Percentiles rank a stretch among this genome's conserved stretches.
Evolutionary conservation across 768 basidiomycete genomes (phyloP).

Genomic region (Cystobasidium onofrii): DNA sequence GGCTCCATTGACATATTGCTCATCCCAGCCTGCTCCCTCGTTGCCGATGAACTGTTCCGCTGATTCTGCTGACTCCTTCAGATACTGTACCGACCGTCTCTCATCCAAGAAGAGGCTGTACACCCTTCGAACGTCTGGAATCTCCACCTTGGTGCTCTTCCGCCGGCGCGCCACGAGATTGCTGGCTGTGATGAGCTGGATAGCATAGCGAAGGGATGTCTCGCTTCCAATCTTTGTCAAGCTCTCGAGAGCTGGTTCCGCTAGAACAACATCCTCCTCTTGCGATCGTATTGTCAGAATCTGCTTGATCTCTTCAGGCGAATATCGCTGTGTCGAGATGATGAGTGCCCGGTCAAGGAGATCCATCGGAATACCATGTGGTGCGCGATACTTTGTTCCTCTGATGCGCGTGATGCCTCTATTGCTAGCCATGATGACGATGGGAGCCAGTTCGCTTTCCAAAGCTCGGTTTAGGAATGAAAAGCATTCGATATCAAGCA

Average conservation of each 20-base stretch:
- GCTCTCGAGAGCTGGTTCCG: slow-evolving; percentile 63
- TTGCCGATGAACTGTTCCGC: slow-evolving; percentile 22
- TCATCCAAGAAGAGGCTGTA: slow-evolving; percentile 81
- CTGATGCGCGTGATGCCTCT: slow-evolving; percentile 88
- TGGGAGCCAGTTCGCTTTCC: slow-evolving; percentile 82
- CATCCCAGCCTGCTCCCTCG: slow-evolving; percentile 13
- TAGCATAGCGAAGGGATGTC: slow-evolving; percentile 84
- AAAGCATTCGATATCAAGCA: slow-evolving; percentile 99
- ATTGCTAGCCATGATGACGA: slow-evolving; percentile 98
- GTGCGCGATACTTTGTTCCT: slow-evolving; percentile 86
- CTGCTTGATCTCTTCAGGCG: slow-evolving; percentile 71
- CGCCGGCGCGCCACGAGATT: slow-evolving; percentile 76
- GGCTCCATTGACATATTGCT: slow-evolving; percentile 2
- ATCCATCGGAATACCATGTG: slow-evolving; percentile 90
- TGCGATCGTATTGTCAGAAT: slow-evolving; percentile 89
- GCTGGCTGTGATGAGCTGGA: slow-evolving; percentile 89
- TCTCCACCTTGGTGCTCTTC: slow-evolving; percentile 69
- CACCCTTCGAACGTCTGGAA: slow-evolving; percentile 71
- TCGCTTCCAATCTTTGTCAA: slow-evolving; percentile 78
- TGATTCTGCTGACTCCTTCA: slow-evolving; percentile 55
- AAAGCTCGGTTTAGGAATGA: slow-evolving; percentile 95
- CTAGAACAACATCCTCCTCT: slow-evolving; percentile 87
- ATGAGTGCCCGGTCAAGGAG: slow-evolving; percentile 91
- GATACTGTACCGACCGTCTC: slow-evolving; percentile 81
- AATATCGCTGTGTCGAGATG: slow-evolving; percentile 82